A percentile compares a stretch with the other conserved stretches of the same genome.
Evolutionary conservation across 2,329 filamentous ascomycete species (phyloP).

Genomic region (Dothideomycetes sp.): DNA sequence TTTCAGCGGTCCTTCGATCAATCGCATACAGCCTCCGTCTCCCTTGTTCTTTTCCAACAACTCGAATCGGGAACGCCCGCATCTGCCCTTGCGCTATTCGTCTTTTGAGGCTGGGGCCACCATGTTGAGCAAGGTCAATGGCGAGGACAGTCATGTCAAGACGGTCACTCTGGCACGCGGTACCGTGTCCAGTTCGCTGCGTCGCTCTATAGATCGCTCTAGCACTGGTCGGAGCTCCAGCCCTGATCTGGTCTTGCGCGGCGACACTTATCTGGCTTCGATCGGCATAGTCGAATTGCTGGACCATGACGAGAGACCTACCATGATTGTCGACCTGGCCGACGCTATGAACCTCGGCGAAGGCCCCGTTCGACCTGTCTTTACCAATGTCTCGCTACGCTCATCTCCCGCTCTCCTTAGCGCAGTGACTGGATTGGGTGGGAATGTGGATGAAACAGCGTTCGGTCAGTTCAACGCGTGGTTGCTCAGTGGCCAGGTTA

Average conservation of each 20-base stretch:
- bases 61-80: slow-evolving; percentile 32
- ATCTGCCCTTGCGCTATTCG: slow-evolving; percentile 46
- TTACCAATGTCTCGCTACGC: slow-evolving; percentile 59
- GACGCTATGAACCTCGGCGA: slow-evolving; percentile 47
- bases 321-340: slow-evolving; percentile 62
- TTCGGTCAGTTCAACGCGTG: slow-evolving; percentile 61
- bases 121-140: slow-evolving; percentile 44
- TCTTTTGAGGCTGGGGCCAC: slow-evolving; percentile 50
- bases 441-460: slow-evolving; percentile 25
- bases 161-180: slow-evolving; percentile 44
- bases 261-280: slow-evolving; percentile 50
- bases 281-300: slow-evolving; percentile 64
- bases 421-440: slow-evolving; percentile 43
- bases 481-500: slow-evolving; percentile 49
- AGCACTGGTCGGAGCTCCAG: slow-evolving; percentile 41
- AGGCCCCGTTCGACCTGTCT: slow-evolving; percentile 52
- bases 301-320: slow-evolving; percentile 67
- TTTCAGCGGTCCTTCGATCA: slow-evolving; percentile 16
- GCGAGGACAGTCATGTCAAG: slow-evolving; percentile 42
- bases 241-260: slow-evolving; percentile 41
- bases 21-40: slow-evolving; percentile 31
- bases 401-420: slow-evolving; percentile 47
- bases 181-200: slow-evolving; percentile 29
- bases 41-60: slow-evolving; percentile 46
- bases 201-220: slow-evolving; percentile 45